These are phyloP conservation scores for Cladosporium sp. DNA, from an alignment of 2,329 filamentous ascomycete species.

Conservation along the genomic window DNA sequence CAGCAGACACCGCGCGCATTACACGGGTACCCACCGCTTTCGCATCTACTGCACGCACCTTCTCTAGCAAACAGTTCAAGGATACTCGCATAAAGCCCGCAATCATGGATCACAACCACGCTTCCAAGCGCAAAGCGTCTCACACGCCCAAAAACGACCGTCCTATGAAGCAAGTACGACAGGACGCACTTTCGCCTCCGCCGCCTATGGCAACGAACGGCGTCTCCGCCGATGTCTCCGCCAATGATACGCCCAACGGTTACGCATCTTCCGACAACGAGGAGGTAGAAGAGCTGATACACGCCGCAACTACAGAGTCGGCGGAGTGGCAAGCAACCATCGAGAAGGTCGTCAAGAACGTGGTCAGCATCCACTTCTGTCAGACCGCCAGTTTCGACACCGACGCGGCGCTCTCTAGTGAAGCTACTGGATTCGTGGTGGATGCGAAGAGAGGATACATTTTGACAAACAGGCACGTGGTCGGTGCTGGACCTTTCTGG, in stretches of 20 bases:
- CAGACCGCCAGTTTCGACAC: constrained; percentile 98
- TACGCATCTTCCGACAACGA: constrained; percentile 40
- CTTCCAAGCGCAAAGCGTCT: constrained; percentile 41
- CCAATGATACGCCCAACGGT: constrained; percentile 37
- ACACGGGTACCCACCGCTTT: background rate
- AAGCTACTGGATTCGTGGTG: constrained; percentile 96
- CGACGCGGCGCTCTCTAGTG: constrained; percentile 88
- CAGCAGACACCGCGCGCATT: background rate
- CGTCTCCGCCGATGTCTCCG: constrained; percentile 27
- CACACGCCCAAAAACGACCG: constrained; percentile 34
- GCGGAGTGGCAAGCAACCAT: constrained; percentile 96
- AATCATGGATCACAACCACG: constrained; percentile 28
- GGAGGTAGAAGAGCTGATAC: constrained; percentile 48
- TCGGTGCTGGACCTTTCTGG: constrained; percentile 94
- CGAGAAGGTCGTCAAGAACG: constrained; percentile 88
- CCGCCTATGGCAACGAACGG: constrained; percentile 31
- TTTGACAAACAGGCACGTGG: constrained; percentile 70
- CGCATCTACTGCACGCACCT: background rate
- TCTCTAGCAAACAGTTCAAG: background rate
- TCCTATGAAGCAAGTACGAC: constrained; percentile 37
- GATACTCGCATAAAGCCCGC: background rate
- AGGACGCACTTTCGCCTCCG: constrained; percentile 27
- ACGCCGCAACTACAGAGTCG: constrained; percentile 59
- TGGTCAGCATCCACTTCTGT: constrained; percentile 98
- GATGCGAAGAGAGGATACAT: constrained; percentile 83